Conservation (phyloP, 2,329 filamentous ascomycete species). For the Xylariaceae sp. region DNA sequence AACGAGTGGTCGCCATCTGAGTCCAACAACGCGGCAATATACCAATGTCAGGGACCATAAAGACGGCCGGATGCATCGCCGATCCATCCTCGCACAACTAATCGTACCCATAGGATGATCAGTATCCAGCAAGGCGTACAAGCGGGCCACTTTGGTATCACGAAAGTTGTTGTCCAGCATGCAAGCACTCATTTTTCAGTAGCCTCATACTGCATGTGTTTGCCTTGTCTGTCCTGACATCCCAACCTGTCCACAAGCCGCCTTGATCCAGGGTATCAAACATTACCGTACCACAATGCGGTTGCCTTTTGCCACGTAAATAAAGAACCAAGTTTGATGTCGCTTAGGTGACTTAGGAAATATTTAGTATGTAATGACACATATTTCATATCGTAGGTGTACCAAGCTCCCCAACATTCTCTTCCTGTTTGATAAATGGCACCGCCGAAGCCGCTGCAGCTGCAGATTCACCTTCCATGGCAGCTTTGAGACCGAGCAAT, state of each 20-base stretch:
- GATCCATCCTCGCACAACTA: conserved; percentile 14
- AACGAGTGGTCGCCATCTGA: no score
- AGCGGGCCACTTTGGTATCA: conserved; percentile 28
- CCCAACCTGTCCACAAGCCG: conserved; percentile 19
- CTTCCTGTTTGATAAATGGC: conserved; percentile 25
- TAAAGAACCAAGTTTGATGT: neutral
- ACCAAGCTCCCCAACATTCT: neutral
- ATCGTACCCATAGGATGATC: neutral
- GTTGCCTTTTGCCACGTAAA: neutral
- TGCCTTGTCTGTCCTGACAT: conserved; percentile 12
- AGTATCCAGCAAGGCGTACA: conserved; percentile 18
- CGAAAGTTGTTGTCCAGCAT: conserved; percentile 15
- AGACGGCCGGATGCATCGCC: conserved; percentile 9
- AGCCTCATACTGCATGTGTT: conserved; percentile 13
- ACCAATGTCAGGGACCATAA: neutral
- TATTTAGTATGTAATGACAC: neutral
- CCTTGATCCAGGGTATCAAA: conserved; percentile 29
- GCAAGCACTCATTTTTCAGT: conserved; percentile 13
- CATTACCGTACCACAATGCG: conserved; percentile 13
- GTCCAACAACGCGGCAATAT: neutral
- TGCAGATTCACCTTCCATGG: conserved; percentile 32
- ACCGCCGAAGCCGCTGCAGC: conserved; percentile 23
- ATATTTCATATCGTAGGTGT: conserved; percentile 7
- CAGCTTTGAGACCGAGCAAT: conserved; percentile 37
- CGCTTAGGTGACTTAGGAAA: neutral